Evolutionary conservation across 78 protist genomes (phyloP), one percentile per base, ranked within the genome.

Genomic region (Dictyostelium brefeldianum): DNA sequence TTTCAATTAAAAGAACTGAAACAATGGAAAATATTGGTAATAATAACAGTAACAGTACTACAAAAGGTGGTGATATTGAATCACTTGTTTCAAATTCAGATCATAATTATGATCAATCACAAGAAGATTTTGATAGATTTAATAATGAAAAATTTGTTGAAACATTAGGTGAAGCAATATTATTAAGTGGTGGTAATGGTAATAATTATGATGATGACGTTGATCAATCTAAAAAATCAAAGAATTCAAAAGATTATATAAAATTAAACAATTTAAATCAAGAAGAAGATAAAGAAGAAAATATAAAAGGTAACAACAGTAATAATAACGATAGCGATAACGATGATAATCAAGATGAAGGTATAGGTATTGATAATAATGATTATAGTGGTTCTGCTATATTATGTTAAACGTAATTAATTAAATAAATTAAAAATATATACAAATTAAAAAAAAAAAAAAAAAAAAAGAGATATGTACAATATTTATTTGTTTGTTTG

Each of bases 1-100:
- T 62, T 3, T 78, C 93, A 18, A 12, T 87, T 7, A 75, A 56
- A 27, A 74, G 93, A 65, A 87, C 93, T 10, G 22, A 43, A 27
- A 12, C 74, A 0, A 20, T 41, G 22, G 50, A 22, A 29, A 20
- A 8, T 15, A 4, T 80, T 9, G 2, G 79, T 15, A 54, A 25
- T 43, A 50, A n/a, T 0, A 12, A 48, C 10, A 15, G 41, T n/a
- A n/a, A n/a, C 2, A 36, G 43, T 36, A 36, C 43, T 36, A n/a
- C n/a, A n/a, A 36, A 48, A 12, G 81, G 57, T 73, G 9, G 5
- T 4, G 29, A 71, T 43, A 36, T 65, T 4, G 18, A 65, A 67
- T 62, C 36, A 3, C 17, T 29, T 31, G n/a, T n/a, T n/a, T 12
- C 22, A 53, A 10, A 31, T 36, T 27, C 46, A 17, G 81, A 48